A percentile compares a stretch with the other conserved stretches of the same genome.
Evolutionary conservation across 1,284 basidiomycete genomes (phyloP).

Genomic region (Afroboletus lepidellus): DNA sequence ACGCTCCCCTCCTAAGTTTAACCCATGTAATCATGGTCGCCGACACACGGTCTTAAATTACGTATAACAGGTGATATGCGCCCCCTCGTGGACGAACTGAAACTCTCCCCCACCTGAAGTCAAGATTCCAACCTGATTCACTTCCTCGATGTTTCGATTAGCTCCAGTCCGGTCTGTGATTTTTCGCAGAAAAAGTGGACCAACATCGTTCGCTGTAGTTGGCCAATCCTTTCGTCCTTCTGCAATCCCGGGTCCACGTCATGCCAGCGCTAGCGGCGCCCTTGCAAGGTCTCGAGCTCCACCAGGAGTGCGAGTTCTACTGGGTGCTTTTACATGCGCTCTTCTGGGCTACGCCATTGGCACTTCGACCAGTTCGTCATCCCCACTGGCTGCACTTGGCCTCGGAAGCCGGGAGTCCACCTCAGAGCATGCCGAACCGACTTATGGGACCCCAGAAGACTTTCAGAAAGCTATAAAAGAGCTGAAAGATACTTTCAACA

Average conservation of each 20-base stretch:
- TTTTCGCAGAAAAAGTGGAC: background rate
- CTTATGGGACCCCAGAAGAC: slow-evolving; percentile 50
- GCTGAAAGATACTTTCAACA: slow-evolving; percentile 39
- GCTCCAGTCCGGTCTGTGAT: slow-evolving; percentile 5
- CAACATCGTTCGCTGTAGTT: no score
- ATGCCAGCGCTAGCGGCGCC: slow-evolving; percentile 12
- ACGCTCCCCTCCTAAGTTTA: no score
- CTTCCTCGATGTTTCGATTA: slow-evolving; percentile 18
- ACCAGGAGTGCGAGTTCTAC: slow-evolving; percentile 9
- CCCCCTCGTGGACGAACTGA: no score
- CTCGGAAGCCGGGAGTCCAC: background rate
- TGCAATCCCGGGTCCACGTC: slow-evolving; percentile 1
- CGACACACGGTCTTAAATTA: no score
- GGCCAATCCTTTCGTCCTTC: slow-evolving; percentile 1
- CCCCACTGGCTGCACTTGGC: slow-evolving; percentile 9
- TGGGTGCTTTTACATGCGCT: slow-evolving; percentile 26
- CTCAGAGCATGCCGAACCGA: slow-evolving; percentile 13
- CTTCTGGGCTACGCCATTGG: slow-evolving; percentile 30
- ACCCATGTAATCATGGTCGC: no score
- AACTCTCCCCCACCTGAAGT: no score
- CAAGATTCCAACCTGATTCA: no score
- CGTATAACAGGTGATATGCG: no score
- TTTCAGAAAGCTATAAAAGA: slow-evolving; percentile 52
- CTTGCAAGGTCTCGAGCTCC: background rate
- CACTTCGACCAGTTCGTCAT: slow-evolving; percentile 4